Base-by-base conservation (phyloP, 306 rosid species). In the Cucumis hystrix region DNA sequence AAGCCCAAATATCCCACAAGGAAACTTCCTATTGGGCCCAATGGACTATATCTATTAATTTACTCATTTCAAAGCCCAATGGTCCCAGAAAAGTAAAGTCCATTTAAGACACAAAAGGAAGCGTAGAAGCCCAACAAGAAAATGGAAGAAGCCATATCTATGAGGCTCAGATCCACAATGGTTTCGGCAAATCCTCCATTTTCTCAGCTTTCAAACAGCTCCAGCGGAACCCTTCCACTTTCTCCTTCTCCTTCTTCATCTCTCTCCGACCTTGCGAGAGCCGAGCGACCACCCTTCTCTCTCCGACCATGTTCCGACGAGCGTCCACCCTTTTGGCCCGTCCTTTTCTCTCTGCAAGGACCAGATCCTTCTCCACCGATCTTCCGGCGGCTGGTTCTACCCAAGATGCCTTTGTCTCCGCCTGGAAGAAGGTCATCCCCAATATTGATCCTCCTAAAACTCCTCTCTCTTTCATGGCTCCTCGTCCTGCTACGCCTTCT, bases 201-300 rank as follows among this genome's bases (percentile, higher is more conserved):
- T 66, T 52, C 62, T 15, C 37, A 69, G 61, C 35, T 70, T 76
- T 41, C 61, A 84, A 64, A 20, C 79, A 52, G 57, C 49, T 21
- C 35, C 80, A 43, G 69, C 52, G 30, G 41, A 57, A 59, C 78
- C 78, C 65, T 75, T 63, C 43, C 56, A 30, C 10, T 52, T 37
- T 37, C 79, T 59, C 51, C 16, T 57, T 59, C 56, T 40, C 18
- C 75, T 30, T 63, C 71, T 65, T 65, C 18, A 49, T 78, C 55
- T 77, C 81, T 83, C 93, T 90, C 97, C 95, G 95, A 94, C 96
- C 88, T 86, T 89, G 97, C 97, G 92, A 79, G 85, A 83, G 79
- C 97, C 96, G 98, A 94, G 97, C 97, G 95, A 91, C 84, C 80
- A 1, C 51, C 82, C 58, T 79, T 16, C 75, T 17, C 52, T 76